Conservation (phyloP, 2,329 filamentous ascomycete genomes). For the Diplodia scrobiculata region DNA sequence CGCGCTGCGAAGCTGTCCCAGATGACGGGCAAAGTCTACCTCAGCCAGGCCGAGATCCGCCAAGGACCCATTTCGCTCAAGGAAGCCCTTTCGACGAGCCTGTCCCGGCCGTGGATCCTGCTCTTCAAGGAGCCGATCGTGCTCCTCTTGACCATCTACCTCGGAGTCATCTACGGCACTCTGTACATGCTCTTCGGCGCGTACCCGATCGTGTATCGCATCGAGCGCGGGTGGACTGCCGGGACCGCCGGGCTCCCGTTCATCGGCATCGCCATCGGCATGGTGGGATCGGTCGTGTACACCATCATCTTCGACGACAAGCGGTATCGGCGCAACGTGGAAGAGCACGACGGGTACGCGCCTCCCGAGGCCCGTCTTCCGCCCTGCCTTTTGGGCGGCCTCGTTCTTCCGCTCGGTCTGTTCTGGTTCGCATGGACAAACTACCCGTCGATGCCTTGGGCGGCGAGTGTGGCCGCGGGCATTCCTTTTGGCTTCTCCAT, state of each 20-base stretch:
- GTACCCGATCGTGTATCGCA: conserved; percentile 64
- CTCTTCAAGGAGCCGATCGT: conserved; percentile 72
- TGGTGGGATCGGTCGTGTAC: conserved; percentile 61
- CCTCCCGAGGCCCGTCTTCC: conserved; percentile 68
- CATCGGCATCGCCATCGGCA: conserved; percentile 68
- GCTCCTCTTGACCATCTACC: conserved; percentile 64
- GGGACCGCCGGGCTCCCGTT: conserved; percentile 55
- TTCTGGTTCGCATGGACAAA: conserved; percentile 49
- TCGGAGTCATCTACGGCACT: conserved; percentile 60
- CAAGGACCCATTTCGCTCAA: conserved; percentile 50
- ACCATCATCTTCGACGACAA: conserved; percentile 45
- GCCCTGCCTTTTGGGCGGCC: conserved; percentile 62
- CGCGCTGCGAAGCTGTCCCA: conserved; percentile 54
- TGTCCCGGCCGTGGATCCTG: conserved; percentile 69
- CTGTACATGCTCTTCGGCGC: conserved; percentile 55
- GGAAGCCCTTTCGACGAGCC: conserved; percentile 57
- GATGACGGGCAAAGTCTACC: conserved; percentile 57
- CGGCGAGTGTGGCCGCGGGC: conserved; percentile 55
- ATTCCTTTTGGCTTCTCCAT: conserved; percentile 62
- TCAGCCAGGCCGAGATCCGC: conserved; percentile 44
- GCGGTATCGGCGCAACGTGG: conserved; percentile 46
- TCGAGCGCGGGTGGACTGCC: conserved; percentile 43
- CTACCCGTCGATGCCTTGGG: conserved; percentile 59
- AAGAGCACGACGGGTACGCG: conserved; percentile 57
- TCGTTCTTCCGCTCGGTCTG: conserved; percentile 58